These are phyloP conservation scores for Daldinia childiae DNA, from an alignment of 495 filamentous ascomycete genomes.

Conservation along the genomic window DNA sequence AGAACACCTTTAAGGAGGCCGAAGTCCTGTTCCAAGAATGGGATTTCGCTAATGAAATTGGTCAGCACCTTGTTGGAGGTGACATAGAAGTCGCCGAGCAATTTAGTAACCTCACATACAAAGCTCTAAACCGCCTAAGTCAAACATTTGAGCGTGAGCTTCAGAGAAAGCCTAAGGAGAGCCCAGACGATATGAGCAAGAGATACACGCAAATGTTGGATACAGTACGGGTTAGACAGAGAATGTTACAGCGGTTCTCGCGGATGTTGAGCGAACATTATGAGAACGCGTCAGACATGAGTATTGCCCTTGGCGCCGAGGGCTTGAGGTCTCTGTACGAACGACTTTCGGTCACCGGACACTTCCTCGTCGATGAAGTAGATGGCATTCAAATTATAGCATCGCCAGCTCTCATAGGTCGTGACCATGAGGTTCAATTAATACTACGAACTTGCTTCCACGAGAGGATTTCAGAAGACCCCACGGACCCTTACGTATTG, in stretches of 20 bases:
- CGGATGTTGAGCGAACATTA: conserved; percentile 89
- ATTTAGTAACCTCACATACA: conserved; percentile 92
- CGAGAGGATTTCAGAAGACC: conserved; percentile 77
- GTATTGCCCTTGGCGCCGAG: conserved; percentile 72
- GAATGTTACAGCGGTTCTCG: conserved; percentile 80
- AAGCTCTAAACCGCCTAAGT: conserved; percentile 85
- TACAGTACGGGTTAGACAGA: conserved; percentile 92
- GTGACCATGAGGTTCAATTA: conserved; percentile 80
- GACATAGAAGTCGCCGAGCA: conserved; percentile 99
- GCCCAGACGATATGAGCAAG: conserved; percentile 89
- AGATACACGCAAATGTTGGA: conserved; percentile 94
- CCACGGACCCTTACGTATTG: conserved; percentile 80
- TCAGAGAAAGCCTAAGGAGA: conserved; percentile 81
- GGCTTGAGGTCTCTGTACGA: conserved; percentile 79
- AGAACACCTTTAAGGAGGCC: conserved; percentile 98
- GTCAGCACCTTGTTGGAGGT: conserved; percentile 84
- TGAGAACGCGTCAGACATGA: conserved; percentile 96
- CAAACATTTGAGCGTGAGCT: conserved; percentile 92
- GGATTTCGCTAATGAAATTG: conserved; percentile 94
- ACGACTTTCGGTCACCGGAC: conserved; percentile 81
- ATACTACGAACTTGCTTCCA: conserved; percentile 90
- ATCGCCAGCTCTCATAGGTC: conserved; percentile 76
- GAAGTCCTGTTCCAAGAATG: conserved; percentile 97
- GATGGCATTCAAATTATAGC: conserved; percentile 85
- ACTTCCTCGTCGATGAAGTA: conserved; percentile 83